phyloP scores from a whole-genome alignment of 495 filamentous ascomycete genomes.

The Hypoxylon fuscum region DNA sequence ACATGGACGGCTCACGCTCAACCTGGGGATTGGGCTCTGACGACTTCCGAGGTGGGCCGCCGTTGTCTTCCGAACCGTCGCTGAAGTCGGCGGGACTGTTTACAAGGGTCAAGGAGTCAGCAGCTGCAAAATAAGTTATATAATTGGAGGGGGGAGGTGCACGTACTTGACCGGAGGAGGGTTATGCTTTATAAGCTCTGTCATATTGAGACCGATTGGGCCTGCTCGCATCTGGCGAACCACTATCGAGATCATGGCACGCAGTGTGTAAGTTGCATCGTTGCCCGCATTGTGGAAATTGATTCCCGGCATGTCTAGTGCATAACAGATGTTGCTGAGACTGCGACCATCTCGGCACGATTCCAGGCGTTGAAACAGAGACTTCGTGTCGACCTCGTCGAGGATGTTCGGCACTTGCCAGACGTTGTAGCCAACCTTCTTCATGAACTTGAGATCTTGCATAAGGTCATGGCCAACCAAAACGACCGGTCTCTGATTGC shows the following conservation, averaged over 20 bases:
- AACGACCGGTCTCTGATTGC: conserved; percentile 67
- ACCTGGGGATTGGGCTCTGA: too few relatives aligned
- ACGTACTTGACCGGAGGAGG: too few relatives aligned
- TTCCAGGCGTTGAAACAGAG: conserved; percentile 68
- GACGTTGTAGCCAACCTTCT: conserved; percentile 66
- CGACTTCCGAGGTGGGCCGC: conserved; percentile 33
- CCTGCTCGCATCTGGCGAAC: conserved; percentile 49
- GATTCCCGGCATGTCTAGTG: conserved; percentile 68
- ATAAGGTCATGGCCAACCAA: conserved; percentile 80
- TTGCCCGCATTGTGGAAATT: conserved; percentile 94
- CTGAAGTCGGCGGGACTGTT: conserved; percentile 34
- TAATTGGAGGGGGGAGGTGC: background rate
- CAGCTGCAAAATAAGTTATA: background rate
- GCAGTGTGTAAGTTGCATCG: conserved; percentile 86
- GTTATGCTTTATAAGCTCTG: too few relatives aligned
- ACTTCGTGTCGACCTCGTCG: conserved; percentile 75
- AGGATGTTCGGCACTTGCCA: conserved; percentile 59
- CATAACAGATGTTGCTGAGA: conserved; percentile 67
- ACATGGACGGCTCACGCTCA: too few relatives aligned
- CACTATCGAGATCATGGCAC: conserved; percentile 74
- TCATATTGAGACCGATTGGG: background rate
- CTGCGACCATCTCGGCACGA: conserved; percentile 58
- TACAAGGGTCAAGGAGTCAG: conserved; percentile 7
- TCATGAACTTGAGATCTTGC: conserved; percentile 73
- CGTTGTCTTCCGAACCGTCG: conserved; percentile 41